These are phyloP conservation scores for Ogataea nakhonphanomensis DNA, from an alignment of 805 yeast genomes.

Conservation along the genomic window DNA sequence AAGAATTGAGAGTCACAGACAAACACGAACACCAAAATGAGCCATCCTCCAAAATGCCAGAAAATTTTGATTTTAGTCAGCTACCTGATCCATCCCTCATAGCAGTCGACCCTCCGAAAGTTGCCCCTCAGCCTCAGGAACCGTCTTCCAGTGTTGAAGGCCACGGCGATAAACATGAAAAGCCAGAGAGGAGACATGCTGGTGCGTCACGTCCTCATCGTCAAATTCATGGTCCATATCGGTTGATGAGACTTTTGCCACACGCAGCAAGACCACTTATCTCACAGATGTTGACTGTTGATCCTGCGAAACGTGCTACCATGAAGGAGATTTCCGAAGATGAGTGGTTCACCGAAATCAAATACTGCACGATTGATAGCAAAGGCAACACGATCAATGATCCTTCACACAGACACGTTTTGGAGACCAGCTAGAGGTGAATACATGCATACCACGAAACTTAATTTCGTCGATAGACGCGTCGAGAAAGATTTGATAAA, in stretches of 20 bases:
- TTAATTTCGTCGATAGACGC: slow-evolving; percentile 11
- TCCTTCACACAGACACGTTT: slow-evolving; percentile 49
- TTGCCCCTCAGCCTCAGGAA: background rate
- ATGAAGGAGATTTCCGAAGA: slow-evolving; percentile 63
- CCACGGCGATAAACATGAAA: slow-evolving; percentile 4
- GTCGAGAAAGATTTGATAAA: background rate
- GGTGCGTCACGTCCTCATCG: slow-evolving; percentile 38
- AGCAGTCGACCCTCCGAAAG: slow-evolving; percentile 20
- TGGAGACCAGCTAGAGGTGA: slow-evolving; percentile 27
- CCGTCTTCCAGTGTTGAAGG: slow-evolving; percentile 9
- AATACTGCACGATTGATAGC: slow-evolving; percentile 52
- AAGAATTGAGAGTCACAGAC: slow-evolving; percentile 5
- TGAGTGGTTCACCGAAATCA: slow-evolving; percentile 66
- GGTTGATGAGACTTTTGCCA: slow-evolving; percentile 75
- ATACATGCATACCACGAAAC: slow-evolving; percentile 7
- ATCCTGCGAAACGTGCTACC: slow-evolving; percentile 60
- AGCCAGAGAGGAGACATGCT: slow-evolving; percentile 35
- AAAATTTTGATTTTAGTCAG: slow-evolving; percentile 33
- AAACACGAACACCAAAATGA: slow-evolving; percentile 9
- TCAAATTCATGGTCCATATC: slow-evolving; percentile 77
- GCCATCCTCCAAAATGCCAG: slow-evolving; percentile 24
- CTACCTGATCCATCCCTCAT: slow-evolving; percentile 30
- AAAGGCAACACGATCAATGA: slow-evolving; percentile 40
- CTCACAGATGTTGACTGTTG: slow-evolving; percentile 60
- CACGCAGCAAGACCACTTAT: slow-evolving; percentile 80